Percentiles rank a stretch among this genome's conserved stretches.
Conservation (phyloP, 2,329 filamentous ascomycete species). For the Diaporthe citri region DNA sequence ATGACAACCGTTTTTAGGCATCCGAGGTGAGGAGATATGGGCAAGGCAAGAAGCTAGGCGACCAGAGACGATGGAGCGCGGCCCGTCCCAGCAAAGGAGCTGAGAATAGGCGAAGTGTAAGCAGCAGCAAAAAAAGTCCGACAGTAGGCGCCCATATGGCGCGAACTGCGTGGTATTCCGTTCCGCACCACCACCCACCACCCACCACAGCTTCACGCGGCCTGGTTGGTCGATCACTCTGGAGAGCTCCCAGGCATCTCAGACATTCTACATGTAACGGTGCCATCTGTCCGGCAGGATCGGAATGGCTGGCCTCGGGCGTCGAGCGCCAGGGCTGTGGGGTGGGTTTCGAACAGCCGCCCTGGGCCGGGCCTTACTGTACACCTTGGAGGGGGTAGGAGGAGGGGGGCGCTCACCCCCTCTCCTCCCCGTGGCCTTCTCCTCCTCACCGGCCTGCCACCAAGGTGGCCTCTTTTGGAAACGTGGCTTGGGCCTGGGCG, state of each 20-base stretch:
- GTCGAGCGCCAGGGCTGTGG: constrained; percentile 1
- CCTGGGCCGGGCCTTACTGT: constrained; percentile 7
- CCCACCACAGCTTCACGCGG: background rate
- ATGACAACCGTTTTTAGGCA: constrained; percentile 3
- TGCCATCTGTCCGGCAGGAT: constrained; percentile 19
- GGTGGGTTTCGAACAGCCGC: constrained; percentile 4
- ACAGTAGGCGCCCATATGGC: constrained; percentile 11
- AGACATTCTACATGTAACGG: constrained; percentile 22
- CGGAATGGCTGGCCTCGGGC: constrained; percentile 12
- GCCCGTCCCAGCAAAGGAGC: constrained; percentile 15
- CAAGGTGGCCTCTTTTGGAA: constrained; percentile 17
- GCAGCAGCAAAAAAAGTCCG: background rate
- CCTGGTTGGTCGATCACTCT: background rate
- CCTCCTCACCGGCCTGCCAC: constrained; percentile 23
- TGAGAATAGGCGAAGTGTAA: constrained; percentile 22
- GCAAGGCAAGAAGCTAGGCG: background rate
- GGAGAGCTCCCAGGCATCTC: constrained; percentile 18
- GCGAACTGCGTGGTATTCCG: background rate
- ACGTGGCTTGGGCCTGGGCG: background rate
- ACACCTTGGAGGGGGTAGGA: background rate
- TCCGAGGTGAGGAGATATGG: constrained; percentile 9
- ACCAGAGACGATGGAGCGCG: constrained; percentile 6
- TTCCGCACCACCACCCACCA: background rate
- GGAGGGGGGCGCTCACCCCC: background rate
- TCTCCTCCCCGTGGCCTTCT: background rate